These are phyloP conservation scores for Aspergillus floridensis DNA, from an alignment of 2,329 filamentous ascomycete species.

Conservation along the genomic window DNA sequence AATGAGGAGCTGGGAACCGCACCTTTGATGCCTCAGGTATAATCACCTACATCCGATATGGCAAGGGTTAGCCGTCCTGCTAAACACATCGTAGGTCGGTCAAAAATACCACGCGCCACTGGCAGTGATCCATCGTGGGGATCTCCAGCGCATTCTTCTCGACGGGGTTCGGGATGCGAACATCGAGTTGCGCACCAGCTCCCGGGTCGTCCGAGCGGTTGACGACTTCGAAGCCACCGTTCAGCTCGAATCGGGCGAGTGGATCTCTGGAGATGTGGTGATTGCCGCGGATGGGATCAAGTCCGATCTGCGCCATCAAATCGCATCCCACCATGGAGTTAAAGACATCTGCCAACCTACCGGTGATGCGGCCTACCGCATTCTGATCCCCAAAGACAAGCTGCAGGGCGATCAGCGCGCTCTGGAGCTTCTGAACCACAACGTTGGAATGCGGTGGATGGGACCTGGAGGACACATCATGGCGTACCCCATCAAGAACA, in stretches of 20 bases:
- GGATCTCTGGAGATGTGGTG: background rate
- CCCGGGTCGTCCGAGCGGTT: background rate
- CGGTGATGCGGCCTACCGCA: background rate
- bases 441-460: constrained; percentile 1
- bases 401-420: background rate
- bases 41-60: background rate
- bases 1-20: background rate
- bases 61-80: no score
- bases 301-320: background rate
- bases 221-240: constrained; percentile 13
- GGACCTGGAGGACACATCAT: constrained; percentile 2
- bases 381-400: background rate
- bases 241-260: constrained; percentile 1
- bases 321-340: background rate
- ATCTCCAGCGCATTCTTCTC: background rate
- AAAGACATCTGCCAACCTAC: background rate
- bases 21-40: background rate
- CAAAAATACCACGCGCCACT: background rate
- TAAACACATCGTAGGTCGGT: background rate
- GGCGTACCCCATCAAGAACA: constrained; percentile 2
- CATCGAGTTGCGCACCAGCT: background rate
- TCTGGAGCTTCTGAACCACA: background rate
- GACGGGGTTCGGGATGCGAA: background rate
- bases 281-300: background rate
- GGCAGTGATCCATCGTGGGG: background rate